These are phyloP conservation scores for Quercus alba DNA, from an alignment of 306 rosid genomes.

Conservation along the genomic window DNA sequence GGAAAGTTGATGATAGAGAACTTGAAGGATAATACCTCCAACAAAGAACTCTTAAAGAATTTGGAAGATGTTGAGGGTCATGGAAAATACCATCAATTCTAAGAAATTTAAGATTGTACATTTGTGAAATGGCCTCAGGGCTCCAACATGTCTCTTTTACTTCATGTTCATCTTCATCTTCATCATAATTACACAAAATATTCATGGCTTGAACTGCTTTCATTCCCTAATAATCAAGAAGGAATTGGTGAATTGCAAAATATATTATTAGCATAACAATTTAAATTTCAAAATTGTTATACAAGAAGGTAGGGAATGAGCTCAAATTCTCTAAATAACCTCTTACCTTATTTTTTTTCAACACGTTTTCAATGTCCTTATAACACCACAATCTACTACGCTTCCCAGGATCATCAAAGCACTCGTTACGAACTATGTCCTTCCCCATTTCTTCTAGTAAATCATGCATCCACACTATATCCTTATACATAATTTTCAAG, in stretches of 20 bases:
- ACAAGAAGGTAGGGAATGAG: too few species aligned
- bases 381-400: not conserved
- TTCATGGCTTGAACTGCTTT: too few species aligned
- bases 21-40: accelerated
- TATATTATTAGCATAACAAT: not conserved
- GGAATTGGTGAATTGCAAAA: too few species aligned
- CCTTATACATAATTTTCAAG: too few species aligned
- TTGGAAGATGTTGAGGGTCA: accelerated
- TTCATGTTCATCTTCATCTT: too few species aligned
- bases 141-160: too few species aligned
- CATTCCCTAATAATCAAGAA: too few species aligned
- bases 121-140: too few species aligned
- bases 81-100: accelerated
- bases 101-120: too few species aligned
- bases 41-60: too few species aligned
- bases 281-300: accelerated
- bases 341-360: not conserved
- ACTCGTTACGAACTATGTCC: not conserved
- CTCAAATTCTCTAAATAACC: not conserved
- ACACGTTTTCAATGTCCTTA: not conserved
- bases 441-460: not conserved
- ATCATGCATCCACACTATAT: not conserved
- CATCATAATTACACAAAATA: too few species aligned
- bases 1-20: accelerated
- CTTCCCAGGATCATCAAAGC: not conserved